A percentile compares a stretch with the other conserved stretches of the same genome.
Evolutionary conservation across 2,329 filamentous ascomycete species (phyloP).

Genomic region (Aspergillus fijiensis): DNA sequence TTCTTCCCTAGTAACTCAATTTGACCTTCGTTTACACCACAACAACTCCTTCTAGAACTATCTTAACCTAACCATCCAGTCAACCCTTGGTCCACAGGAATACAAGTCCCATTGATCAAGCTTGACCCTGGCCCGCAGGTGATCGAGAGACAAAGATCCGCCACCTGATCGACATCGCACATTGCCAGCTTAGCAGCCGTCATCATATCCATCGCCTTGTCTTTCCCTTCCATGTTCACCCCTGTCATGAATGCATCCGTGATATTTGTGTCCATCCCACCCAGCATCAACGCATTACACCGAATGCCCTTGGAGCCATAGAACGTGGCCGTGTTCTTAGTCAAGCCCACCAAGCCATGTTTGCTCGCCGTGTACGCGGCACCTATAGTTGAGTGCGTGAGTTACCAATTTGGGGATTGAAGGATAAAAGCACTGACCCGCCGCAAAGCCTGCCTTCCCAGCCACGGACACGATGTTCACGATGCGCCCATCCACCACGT

Average conservation of each 20-base stretch:
- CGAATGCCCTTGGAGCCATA: slow-evolving; percentile 57
- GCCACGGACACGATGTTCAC: slow-evolving; percentile 55
- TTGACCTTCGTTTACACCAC: too few relatives aligned
- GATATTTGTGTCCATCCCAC: slow-evolving; percentile 60
- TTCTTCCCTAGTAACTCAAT: too few relatives aligned
- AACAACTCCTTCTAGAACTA: too few relatives aligned
- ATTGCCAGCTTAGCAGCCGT: slow-evolving; percentile 16
- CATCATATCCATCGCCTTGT: slow-evolving; percentile 18
- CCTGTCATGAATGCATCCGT: slow-evolving; percentile 41
- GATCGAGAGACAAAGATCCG: slow-evolving; percentile 29
- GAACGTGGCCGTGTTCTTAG: slow-evolving; percentile 58
- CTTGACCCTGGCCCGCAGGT: slow-evolving; percentile 25
- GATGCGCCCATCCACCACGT: slow-evolving; percentile 46
- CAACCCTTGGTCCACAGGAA: slow-evolving; percentile 32
- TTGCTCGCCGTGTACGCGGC: slow-evolving; percentile 56
- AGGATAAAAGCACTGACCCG: slow-evolving; percentile 30
- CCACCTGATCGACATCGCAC: slow-evolving; percentile 28
- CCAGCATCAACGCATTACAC: slow-evolving; percentile 53
- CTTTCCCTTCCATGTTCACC: slow-evolving; percentile 26
- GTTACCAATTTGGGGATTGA: neutral
- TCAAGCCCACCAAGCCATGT: slow-evolving; percentile 55
- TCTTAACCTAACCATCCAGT: neutral
- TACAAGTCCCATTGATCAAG: slow-evolving; percentile 31
- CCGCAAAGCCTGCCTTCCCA: slow-evolving; percentile 43
- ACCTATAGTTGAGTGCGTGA: slow-evolving; percentile 26